phyloP scores from a whole-genome alignment of 257 asterid genomes.

The Solanum appendiculatum region DNA sequence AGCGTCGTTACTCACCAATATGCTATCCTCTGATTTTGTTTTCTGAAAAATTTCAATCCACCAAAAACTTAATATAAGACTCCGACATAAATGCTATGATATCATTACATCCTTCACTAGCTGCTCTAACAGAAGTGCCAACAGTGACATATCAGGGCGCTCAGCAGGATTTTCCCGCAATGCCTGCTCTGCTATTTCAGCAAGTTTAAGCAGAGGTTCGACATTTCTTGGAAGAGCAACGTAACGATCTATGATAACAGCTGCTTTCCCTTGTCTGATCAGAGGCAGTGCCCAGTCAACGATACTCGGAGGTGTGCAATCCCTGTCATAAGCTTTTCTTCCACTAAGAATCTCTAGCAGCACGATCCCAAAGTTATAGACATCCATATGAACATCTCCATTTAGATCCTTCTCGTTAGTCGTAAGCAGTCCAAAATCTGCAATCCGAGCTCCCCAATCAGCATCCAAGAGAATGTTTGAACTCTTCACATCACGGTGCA shows the following conservation, averaged over 20 bases:
- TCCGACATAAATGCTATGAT: constrained; percentile 25
- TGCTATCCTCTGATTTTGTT: constrained; percentile 22
- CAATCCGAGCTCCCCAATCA: constrained; percentile 71
- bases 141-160: constrained; percentile 53
- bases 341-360: constrained; percentile 87
- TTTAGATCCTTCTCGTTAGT: constrained; percentile 41
- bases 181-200: constrained; percentile 73
- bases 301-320: constrained; percentile 57
- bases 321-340: constrained; percentile 61
- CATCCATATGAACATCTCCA: constrained; percentile 53
- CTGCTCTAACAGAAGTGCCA: constrained; percentile 56
- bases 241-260: constrained; percentile 64
- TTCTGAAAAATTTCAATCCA: constrained; percentile 14
- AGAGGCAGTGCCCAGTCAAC: constrained; percentile 85
- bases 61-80: constrained; percentile 3
- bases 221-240: constrained; percentile 70
- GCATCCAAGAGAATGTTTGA: constrained; percentile 80
- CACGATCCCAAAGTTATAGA: constrained; percentile 73
- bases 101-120: constrained; percentile 67
- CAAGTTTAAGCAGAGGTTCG: constrained; percentile 85
- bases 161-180: constrained; percentile 52
- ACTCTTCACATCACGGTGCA: constrained; percentile 73
- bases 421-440: constrained; percentile 60
- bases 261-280: constrained; percentile 71
- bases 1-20: constrained; percentile 21